Evolutionary conservation across 1,284 basidiomycete species (phyloP).

Genomic region (Schizophyllum commune): DNA sequence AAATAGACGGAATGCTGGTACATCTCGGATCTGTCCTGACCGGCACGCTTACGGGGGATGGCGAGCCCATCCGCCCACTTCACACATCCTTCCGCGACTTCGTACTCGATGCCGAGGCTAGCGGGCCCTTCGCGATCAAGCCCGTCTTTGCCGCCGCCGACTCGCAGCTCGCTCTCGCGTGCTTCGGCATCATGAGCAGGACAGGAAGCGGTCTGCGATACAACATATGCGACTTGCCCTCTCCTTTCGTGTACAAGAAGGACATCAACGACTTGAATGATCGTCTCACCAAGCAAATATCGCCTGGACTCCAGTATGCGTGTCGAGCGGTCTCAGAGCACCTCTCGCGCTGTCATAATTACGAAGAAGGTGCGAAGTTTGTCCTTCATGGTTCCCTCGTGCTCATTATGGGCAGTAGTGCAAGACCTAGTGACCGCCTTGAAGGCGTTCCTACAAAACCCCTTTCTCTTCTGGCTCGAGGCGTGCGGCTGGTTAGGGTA

Average conservation of each 20-base stretch:
- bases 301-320: not conserved
- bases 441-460: not conserved
- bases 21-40: not conserved
- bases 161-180: not conserved
- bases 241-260: not conserved
- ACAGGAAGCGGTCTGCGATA: not conserved
- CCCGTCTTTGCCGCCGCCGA: not conserved
- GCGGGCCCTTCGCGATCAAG: not conserved
- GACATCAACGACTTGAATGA: not conserved
- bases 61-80: not conserved
- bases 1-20: no score
- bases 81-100: not conserved
- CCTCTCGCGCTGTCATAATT: not conserved
- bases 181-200: not conserved
- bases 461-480: not conserved
- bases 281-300: not conserved
- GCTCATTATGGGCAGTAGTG: not conserved
- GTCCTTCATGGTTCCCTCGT: not conserved
- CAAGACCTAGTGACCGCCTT: not conserved
- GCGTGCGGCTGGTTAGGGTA: not conserved
- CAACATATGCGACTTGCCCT: not conserved
- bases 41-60: not conserved
- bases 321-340: not conserved
- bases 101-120: not conserved
- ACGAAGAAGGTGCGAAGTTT: not conserved